Evolutionary conservation across 1,284 basidiomycete species (phyloP).

Genomic region (Cutaneotrichosporon mucoides): DNA sequence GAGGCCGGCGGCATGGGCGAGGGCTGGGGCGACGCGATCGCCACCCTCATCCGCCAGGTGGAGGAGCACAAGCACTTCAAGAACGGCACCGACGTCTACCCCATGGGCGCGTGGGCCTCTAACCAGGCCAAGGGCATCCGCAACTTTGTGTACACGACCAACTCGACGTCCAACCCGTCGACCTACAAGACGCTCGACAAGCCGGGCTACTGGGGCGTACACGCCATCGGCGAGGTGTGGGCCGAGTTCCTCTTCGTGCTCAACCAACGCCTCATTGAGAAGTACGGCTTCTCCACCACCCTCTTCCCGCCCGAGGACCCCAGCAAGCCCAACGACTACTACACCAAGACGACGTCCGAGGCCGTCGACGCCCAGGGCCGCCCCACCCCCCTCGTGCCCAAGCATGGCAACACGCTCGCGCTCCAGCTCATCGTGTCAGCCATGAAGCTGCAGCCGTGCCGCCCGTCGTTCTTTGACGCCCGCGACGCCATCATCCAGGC

Average conservation of each 20-base stretch:
- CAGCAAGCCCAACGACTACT: conserved; percentile 60
- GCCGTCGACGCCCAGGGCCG: conserved; percentile 49
- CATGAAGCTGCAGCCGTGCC: conserved; percentile 93
- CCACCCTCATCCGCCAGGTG: conserved; percentile 74
- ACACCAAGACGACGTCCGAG: conserved; percentile 47
- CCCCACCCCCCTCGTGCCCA: conserved; percentile 67
- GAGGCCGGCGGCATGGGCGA: conserved; percentile 96
- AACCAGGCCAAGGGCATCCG: conserved; percentile 74
- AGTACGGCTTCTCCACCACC: conserved; percentile 71
- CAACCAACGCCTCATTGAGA: conserved; percentile 66
- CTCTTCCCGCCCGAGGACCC: conserved; percentile 69
- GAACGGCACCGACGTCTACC: conserved; percentile 53
- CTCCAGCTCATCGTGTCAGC: conserved; percentile 82
- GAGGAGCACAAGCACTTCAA: conserved; percentile 58
- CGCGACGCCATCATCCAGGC: conserved; percentile 90
- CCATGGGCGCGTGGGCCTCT: conserved; percentile 94
- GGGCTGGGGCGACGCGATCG: conserved; percentile 67
- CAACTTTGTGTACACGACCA: conserved; percentile 78
- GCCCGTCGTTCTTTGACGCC: conserved; percentile 85
- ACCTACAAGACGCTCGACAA: conserved; percentile 95
- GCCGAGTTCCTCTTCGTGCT: conserved; percentile 88
- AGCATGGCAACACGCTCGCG: conserved; percentile 83
- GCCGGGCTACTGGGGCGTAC: conserved; percentile 55
- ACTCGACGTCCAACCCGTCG: conserved; percentile 76
- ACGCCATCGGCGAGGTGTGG: conserved; percentile 93